A percentile compares a stretch with the other conserved stretches of the same genome.
Conservation (phyloP, 192 early-diverging fungal genomes). For the Umbelopsis sp. region DNA sequence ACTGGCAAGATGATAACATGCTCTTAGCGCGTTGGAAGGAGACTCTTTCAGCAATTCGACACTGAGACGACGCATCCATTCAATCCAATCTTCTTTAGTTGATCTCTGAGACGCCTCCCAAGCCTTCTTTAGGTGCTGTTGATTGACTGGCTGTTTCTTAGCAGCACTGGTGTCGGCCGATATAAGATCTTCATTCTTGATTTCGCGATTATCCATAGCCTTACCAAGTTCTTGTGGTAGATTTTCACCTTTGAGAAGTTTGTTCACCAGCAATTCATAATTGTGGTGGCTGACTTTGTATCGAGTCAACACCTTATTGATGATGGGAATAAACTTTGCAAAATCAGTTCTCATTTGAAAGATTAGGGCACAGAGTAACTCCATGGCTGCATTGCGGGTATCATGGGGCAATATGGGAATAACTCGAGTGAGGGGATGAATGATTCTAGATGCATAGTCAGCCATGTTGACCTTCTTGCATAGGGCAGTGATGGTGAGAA, state of each 20-base stretch:
- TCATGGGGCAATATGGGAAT: slow-evolving; percentile 57
- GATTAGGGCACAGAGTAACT: slow-evolving; percentile 78
- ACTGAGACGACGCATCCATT: slow-evolving; percentile 91
- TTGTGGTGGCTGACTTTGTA: slow-evolving; percentile 67
- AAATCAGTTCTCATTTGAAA: slow-evolving; percentile 87
- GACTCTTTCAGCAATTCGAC: slow-evolving; percentile 94
- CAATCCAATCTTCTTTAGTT: slow-evolving; percentile 92
- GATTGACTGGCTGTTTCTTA: slow-evolving; percentile 85
- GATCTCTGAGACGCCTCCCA: slow-evolving; percentile 89
- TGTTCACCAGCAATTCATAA: slow-evolving; percentile 78
- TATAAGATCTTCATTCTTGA: slow-evolving; percentile 51
- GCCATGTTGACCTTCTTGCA: slow-evolving; percentile 78
- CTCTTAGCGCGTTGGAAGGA: slow-evolving; percentile 92
- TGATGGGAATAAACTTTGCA: slow-evolving; percentile 84
- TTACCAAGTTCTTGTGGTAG: slow-evolving; percentile 68
- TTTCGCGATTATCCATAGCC: slow-evolving; percentile 49
- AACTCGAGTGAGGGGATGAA: slow-evolving; percentile 82
- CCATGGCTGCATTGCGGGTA: slow-evolving; percentile 70
- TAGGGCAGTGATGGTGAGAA: slow-evolving; percentile 74
- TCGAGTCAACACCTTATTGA: slow-evolving; percentile 73
- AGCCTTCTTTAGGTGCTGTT: slow-evolving; percentile 78
- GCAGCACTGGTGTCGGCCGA: slow-evolving; percentile 57
- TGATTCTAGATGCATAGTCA: slow-evolving; percentile 86
- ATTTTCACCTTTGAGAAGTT: slow-evolving; percentile 75
- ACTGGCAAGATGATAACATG: slow-evolving; percentile 82